A percentile compares a stretch with the other conserved stretches of the same genome.
These are phyloP conservation scores for Umbilicaria muhlenbergii DNA, from an alignment of 495 filamentous ascomycete species.

Conservation along the genomic window DNA sequence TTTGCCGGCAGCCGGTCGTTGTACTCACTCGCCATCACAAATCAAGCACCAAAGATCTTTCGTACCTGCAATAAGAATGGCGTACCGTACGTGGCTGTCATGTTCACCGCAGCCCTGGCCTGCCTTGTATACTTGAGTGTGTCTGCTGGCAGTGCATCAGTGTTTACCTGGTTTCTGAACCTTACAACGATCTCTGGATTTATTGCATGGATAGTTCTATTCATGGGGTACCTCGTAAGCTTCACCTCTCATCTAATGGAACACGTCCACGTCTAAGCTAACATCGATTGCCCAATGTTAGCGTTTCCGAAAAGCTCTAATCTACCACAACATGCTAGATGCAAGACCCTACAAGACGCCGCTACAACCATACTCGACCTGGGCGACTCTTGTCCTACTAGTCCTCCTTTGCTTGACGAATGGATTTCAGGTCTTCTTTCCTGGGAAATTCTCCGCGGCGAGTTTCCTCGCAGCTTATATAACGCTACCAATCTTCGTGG, in stretches of 20 bases:
- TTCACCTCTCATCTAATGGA: neutral
- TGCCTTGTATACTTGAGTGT: slow-evolving; percentile 71
- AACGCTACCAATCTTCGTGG: slow-evolving; percentile 43
- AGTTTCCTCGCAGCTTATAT: slow-evolving; percentile 46
- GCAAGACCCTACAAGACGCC: slow-evolving; percentile 8
- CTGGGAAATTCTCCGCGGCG: slow-evolving; percentile 16
- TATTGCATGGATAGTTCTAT: slow-evolving; percentile 21
- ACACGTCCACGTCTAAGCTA: neutral
- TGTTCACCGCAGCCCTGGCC: slow-evolving; percentile 41
- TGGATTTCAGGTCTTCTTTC: slow-evolving; percentile 22
- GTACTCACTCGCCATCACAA: slow-evolving; percentile 61
- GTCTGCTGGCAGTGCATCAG: slow-evolving; percentile 42
- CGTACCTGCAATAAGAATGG: slow-evolving; percentile 54
- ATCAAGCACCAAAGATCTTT: slow-evolving; percentile 60
- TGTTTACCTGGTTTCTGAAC: slow-evolving; percentile 80
- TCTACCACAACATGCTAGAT: slow-evolving; percentile 21
- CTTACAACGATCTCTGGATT: slow-evolving; percentile 68
- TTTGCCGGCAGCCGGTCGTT: slow-evolving; percentile 77
- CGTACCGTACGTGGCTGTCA: slow-evolving; percentile 58
- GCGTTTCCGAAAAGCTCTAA: slow-evolving; percentile 32
- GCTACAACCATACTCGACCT: slow-evolving; percentile 13
- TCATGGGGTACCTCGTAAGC: slow-evolving; percentile 19
- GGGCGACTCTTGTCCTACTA: slow-evolving; percentile 3
- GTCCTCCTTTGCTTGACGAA: slow-evolving; percentile 17
- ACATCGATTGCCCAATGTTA: neutral